Conservation (phyloP, 75 land plant species). For the Sequoia sempervirens region DNA sequence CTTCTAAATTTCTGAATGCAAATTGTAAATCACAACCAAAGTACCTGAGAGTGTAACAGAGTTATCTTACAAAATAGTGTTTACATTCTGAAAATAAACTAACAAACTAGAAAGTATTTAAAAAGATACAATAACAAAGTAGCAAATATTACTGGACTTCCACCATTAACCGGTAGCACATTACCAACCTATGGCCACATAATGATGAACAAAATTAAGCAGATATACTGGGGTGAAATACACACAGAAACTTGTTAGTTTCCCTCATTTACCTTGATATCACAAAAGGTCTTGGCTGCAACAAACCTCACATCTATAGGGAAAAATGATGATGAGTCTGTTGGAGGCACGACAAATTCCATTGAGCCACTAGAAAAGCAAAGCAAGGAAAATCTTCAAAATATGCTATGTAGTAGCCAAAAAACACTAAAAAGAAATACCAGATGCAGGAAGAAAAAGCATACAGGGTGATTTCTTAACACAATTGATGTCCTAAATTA, state of each 20-base stretch:
- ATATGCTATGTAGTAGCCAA: neutral
- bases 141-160: slow-evolving; percentile 38
- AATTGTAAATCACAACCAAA: neutral
- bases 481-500: neutral
- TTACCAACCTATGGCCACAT: slow-evolving; percentile 44
- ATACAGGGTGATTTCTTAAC: neutral
- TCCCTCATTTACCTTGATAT: slow-evolving; percentile 61
- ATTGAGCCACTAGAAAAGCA: slow-evolving; percentile 73
- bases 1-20: neutral
- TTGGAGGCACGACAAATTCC: slow-evolving; percentile 95
- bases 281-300: slow-evolving; percentile 80
- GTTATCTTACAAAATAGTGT: neutral
- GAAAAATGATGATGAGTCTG: slow-evolving; percentile 78
- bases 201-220: neutral
- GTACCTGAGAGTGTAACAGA: neutral
- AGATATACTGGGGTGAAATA: neutral
- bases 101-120: neutral
- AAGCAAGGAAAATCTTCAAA: neutral
- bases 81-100: neutral
- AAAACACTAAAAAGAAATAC: neutral
- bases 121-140: neutral
- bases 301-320: slow-evolving; percentile 78
- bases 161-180: slow-evolving; percentile 51
- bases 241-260: neutral
- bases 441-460: neutral